These are phyloP conservation scores for Verbascum thapsus DNA, from an alignment of 257 asterid genomes.

Conservation along the genomic window DNA sequence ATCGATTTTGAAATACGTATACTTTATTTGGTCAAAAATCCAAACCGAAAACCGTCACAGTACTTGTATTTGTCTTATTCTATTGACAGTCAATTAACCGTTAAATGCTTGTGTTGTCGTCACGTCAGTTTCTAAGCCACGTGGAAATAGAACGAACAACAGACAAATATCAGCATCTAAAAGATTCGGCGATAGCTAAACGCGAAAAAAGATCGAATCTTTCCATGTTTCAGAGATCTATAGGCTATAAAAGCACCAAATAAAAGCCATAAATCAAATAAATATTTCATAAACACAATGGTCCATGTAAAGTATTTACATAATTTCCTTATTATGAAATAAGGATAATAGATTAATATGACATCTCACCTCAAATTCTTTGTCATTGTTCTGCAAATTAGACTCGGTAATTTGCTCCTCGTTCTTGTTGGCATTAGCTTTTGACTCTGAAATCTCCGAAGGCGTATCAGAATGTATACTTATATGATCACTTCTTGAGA, in stretches of 20 bases:
- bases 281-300: conserved; percentile 11
- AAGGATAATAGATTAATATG: conserved; percentile 16
- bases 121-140: too few species aligned
- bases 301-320: not conserved
- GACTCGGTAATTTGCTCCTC: conserved; percentile 38
- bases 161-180: too few species aligned
- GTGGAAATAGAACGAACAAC: too few species aligned
- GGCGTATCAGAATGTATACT: conserved; percentile 32
- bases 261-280: conserved; percentile 12
- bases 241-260: conserved; percentile 27
- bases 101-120: not conserved
- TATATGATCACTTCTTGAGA: conserved; percentile 35
- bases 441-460: conserved; percentile 26
- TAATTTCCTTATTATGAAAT: conserved; percentile 14
- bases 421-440: conserved; percentile 25
- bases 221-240: conserved; percentile 30
- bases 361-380: conserved; percentile 51
- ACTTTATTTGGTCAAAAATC: not conserved
- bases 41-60: not conserved
- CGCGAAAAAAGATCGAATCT: conserved; percentile 2
- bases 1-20: not conserved
- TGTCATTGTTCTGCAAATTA: conserved; percentile 34
- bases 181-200: too few species aligned
- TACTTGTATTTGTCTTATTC: conserved; percentile 2
- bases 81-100: not conserved